phyloP scores from a whole-genome alignment of 306 rosid species.

The Medicago arabica region DNA sequence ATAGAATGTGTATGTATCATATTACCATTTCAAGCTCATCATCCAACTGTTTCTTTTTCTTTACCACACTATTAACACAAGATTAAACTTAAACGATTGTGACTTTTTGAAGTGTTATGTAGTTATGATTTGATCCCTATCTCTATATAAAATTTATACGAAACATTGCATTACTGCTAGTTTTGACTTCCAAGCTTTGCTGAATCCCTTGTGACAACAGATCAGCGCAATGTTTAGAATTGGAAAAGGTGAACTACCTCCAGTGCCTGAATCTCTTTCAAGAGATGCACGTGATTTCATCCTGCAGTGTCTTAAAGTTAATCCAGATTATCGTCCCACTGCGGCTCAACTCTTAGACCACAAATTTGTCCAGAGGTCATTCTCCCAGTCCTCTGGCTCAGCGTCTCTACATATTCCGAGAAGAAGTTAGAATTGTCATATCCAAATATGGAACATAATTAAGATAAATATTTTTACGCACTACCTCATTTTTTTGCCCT shows the following conservation, averaged over 20 bases:
- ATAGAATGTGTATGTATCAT: constrained; percentile 67
- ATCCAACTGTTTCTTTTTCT: constrained; percentile 24
- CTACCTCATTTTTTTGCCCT: constrained; percentile 29
- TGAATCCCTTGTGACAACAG: constrained; percentile 51
- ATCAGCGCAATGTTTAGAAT: constrained; percentile 78
- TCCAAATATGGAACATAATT: constrained; percentile 33
- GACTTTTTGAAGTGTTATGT: background rate
- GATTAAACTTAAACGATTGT: background rate
- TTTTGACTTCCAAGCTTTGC: constrained; percentile 38
- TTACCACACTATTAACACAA: background rate
- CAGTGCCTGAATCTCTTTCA: constrained; percentile 76
- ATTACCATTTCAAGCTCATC: background rate
- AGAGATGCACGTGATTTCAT: constrained; percentile 76
- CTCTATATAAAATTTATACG: background rate
- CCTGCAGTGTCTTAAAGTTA: constrained; percentile 68
- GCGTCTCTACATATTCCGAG: constrained; percentile 61
- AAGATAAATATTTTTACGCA: constrained; percentile 49
- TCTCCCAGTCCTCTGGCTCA: constrained; percentile 65
- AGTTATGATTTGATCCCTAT: background rate
- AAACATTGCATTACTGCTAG: constrained; percentile 17
- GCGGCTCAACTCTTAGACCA: constrained; percentile 72
- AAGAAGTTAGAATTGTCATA: constrained; percentile 47
- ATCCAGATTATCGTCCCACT: constrained; percentile 69
- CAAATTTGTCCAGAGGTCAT: constrained; percentile 69
- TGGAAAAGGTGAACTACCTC: constrained; percentile 82